These are phyloP conservation scores for Plasmopara viticola DNA, from an alignment of 352 stramenopile genomes.

Conservation along the genomic window DNA sequence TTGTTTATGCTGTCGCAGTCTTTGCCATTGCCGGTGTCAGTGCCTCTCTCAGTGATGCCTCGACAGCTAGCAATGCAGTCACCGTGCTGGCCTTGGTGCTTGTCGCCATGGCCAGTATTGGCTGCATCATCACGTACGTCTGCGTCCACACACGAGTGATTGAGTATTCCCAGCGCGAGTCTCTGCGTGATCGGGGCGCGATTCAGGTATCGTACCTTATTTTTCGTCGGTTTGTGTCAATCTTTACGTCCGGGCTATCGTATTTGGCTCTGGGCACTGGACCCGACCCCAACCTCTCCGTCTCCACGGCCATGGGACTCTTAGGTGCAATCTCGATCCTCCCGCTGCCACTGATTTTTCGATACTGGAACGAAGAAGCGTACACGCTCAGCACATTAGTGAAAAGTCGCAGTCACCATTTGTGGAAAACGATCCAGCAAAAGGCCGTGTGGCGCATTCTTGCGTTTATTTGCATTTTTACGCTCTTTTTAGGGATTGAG, in stretches of 20 bases:
- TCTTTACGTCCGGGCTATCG: constrained; percentile 46
- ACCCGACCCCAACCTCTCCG: constrained; percentile 29
- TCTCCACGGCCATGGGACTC: constrained; percentile 38
- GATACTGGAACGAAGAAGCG: constrained; percentile 57
- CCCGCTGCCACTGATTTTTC: constrained; percentile 41
- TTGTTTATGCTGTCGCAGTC: constrained; percentile 55
- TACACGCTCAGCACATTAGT: constrained; percentile 57
- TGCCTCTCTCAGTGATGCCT: constrained; percentile 25
- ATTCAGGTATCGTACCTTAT: constrained; percentile 59
- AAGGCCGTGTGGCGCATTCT: constrained; percentile 67
- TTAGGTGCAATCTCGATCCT: constrained; percentile 50
- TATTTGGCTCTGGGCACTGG: constrained; percentile 40
- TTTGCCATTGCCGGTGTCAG: constrained; percentile 52
- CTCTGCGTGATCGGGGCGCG: constrained; percentile 43
- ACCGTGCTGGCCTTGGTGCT: constrained; percentile 36
- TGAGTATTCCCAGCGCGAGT: constrained; percentile 55
- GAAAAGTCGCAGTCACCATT: constrained; percentile 51
- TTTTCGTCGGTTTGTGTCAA: constrained; percentile 50
- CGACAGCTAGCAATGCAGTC: constrained; percentile 25
- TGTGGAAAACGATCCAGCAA: constrained; percentile 76
- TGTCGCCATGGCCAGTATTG: constrained; percentile 40
- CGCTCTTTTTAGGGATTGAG: constrained; percentile 47
- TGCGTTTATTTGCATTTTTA: constrained; percentile 58
- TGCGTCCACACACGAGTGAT: constrained; percentile 60
- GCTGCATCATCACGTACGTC: constrained; percentile 62